Evolutionary conservation across 345 rosid species (phyloP).

Genomic region (Xanthoceras sorbifolium): DNA sequence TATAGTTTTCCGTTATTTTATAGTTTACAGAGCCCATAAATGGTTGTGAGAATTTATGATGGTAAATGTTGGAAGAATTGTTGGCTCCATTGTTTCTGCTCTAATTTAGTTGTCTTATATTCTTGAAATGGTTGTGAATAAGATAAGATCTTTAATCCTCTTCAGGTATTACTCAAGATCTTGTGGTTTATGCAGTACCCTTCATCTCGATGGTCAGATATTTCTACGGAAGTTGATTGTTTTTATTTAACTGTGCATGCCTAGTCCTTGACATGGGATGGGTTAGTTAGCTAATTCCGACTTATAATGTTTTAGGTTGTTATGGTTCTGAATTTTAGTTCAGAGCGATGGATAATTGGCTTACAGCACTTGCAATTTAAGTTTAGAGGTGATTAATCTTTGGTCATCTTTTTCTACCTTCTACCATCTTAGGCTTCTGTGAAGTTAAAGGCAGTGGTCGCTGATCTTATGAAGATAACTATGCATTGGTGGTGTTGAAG

Average conservation of each 20-base stretch:
- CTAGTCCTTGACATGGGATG: neutral
- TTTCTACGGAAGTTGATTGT: neutral
- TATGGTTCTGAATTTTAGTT: neutral
- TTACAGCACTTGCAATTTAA: neutral
- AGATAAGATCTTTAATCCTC: constrained; percentile 6
- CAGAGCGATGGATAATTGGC: neutral
- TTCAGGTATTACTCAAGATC: neutral
- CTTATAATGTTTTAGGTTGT: constrained; percentile 11
- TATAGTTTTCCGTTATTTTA: neutral
- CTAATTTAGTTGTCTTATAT: neutral
- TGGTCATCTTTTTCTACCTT: neutral
- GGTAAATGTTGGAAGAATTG: neutral
- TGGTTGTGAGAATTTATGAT: neutral
- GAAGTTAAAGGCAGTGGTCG: neutral
- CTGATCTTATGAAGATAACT: neutral
- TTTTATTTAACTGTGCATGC: neutral
- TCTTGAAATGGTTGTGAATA: neutral
- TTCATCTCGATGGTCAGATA: neutral
- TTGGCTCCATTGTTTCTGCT: constrained; percentile 1
- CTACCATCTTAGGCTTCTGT: neutral
- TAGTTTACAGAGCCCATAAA: neutral
- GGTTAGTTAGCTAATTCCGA: constrained; percentile 16
- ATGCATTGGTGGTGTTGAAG: constrained; percentile 5
- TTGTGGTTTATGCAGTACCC: neutral
- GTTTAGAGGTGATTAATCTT: neutral